phyloP scores from a whole-genome alignment of 1,284 basidiomycete genomes.

The Ustilago tritici region DNA sequence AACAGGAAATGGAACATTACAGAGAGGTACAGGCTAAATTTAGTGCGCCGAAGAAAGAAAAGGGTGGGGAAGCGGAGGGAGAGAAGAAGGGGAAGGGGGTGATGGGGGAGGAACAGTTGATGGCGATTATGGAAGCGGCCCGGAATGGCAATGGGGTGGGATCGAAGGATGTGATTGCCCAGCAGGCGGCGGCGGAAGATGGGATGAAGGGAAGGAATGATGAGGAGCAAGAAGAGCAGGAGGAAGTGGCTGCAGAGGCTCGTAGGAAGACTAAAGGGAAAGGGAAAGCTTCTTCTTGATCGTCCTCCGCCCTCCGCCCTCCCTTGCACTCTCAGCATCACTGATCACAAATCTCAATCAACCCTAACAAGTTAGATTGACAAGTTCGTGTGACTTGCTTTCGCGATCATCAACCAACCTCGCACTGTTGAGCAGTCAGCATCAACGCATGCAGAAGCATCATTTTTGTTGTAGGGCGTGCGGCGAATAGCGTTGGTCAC shows the following conservation, averaged over 20 bases:
- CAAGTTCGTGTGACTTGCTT: too few species aligned
- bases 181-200: not conserved
- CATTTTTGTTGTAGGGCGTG: too few species aligned
- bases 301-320: not conserved
- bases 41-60: constrained; percentile 60
- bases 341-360: not conserved
- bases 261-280: constrained; percentile 29
- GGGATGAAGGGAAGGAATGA: not conserved
- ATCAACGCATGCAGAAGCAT: too few species aligned
- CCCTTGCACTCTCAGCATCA: not conserved
- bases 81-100: not conserved
- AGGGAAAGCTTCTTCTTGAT: constrained; percentile 15
- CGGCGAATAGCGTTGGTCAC: too few species aligned
- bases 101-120: constrained; percentile 19
- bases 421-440: not conserved
- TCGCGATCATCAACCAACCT: not conserved
- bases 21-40: constrained; percentile 80
- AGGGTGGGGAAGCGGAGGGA: not conserved
- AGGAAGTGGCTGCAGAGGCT: constrained; percentile 15
- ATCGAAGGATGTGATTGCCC: constrained; percentile 4
- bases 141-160: constrained; percentile 2
- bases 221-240: not conserved
- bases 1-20: constrained; percentile 91
- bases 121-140: constrained; percentile 17
- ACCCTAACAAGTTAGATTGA: not conserved